A percentile compares a stretch with the other conserved stretches of the same genome.
Evolutionary conservation across 2,329 filamentous ascomycete genomes (phyloP).

Genomic region (Alternaria sp.): DNA sequence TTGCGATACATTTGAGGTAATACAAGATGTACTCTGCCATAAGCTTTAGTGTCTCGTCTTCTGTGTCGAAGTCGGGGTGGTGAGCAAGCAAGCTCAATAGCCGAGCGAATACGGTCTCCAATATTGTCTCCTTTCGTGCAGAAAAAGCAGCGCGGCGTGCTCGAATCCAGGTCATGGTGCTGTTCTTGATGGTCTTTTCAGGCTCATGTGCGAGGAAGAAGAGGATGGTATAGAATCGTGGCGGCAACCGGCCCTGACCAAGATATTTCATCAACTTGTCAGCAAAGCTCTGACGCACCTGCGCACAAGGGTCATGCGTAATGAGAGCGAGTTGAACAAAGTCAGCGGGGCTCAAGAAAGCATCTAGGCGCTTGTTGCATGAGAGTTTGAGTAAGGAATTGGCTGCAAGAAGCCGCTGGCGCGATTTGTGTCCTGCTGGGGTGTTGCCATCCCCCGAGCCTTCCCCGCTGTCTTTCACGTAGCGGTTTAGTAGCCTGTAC

Average conservation of each 20-base stretch:
- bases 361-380: constrained; percentile 75
- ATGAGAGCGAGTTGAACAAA: constrained; percentile 85
- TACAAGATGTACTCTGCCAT: constrained; percentile 90
- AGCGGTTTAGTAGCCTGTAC: constrained; percentile 77
- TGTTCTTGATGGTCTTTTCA: constrained; percentile 70
- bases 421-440: constrained; percentile 76
- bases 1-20: constrained; percentile 82
- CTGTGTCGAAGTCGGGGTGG: constrained; percentile 80
- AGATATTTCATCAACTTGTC: constrained; percentile 91
- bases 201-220: constrained; percentile 95
- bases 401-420: constrained; percentile 81
- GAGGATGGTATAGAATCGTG: constrained; percentile 85
- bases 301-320: constrained; percentile 75
- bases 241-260: constrained; percentile 70
- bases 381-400: constrained; percentile 84
- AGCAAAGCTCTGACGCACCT: constrained; percentile 80
- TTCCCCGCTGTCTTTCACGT: constrained; percentile 80
- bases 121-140: constrained; percentile 61
- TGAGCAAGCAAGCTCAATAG: constrained; percentile 89
- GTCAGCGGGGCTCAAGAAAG: constrained; percentile 71
- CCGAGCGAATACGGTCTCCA: constrained; percentile 83
- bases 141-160: constrained; percentile 75
- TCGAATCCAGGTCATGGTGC: constrained; percentile 86
- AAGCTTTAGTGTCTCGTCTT: constrained; percentile 72
- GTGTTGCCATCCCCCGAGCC: constrained; percentile 75